These are phyloP conservation scores for Leishmania turanica DNA, from an alignment of 208 protist genomes.

Conservation along the genomic window DNA sequence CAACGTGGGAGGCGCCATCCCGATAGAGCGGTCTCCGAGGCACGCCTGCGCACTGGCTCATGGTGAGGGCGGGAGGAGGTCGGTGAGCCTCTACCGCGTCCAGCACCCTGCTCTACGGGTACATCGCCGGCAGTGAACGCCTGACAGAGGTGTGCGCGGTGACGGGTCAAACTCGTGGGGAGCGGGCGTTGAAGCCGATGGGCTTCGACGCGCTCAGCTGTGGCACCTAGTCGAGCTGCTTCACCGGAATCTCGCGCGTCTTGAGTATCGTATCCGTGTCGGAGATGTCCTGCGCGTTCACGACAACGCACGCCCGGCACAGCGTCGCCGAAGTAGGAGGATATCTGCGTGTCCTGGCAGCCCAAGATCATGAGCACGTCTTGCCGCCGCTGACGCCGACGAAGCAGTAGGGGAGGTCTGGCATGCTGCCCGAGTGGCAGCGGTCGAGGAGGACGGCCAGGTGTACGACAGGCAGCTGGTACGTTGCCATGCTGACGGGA, in stretches of 20 bases:
- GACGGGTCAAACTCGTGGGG: slow-evolving; percentile 48
- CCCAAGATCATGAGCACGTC: slow-evolving; percentile 78
- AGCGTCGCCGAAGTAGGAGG: slow-evolving; percentile 61
- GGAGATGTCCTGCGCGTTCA: slow-evolving; percentile 50
- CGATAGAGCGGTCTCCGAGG: too few relatives aligned
- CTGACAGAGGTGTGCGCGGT: slow-evolving; percentile 28
- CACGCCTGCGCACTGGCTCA: too few relatives aligned
- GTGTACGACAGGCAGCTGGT: slow-evolving; percentile 34
- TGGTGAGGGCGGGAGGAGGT: too few relatives aligned
- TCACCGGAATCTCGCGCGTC: slow-evolving; percentile 59
- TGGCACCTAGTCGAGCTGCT: slow-evolving; percentile 68
- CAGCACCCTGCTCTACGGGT: neutral
- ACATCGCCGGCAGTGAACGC: slow-evolving; percentile 24
- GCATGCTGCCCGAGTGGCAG: slow-evolving; percentile 89
- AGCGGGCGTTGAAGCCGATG: slow-evolving; percentile 55
- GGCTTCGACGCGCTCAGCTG: slow-evolving; percentile 74
- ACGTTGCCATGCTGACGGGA: slow-evolving; percentile 8
- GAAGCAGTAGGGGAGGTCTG: slow-evolving; percentile 79
- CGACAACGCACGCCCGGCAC: slow-evolving; percentile 58
- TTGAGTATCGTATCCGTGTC: slow-evolving; percentile 57
- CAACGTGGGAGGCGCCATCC: too few relatives aligned
- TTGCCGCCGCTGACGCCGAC: slow-evolving; percentile 30
- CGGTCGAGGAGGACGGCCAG: slow-evolving; percentile 88
- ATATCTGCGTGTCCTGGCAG: slow-evolving; percentile 66
- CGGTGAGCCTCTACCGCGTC: too few relatives aligned